These are phyloP conservation scores for Alternaria sp. DNA, from an alignment of 2,329 filamentous ascomycete genomes.

Conservation along the genomic window DNA sequence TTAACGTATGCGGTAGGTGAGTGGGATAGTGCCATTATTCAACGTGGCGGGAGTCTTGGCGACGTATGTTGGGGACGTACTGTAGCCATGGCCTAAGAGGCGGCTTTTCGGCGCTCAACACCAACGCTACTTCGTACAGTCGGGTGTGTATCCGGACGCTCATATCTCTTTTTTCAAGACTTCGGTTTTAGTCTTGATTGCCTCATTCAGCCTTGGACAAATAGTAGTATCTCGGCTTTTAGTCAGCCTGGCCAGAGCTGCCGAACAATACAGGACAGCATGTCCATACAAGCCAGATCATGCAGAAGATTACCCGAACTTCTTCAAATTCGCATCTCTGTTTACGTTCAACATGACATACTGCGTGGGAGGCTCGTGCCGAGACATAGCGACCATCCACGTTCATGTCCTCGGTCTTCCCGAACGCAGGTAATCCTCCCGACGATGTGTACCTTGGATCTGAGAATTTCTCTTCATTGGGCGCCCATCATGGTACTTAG, in stretches of 20 bases:
- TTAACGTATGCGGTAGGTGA: constrained; percentile 15
- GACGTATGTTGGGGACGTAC: constrained; percentile 10
- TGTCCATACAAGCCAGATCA: neutral
- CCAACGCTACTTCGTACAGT: neutral
- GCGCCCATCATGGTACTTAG: constrained; percentile 44
- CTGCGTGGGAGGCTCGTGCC: constrained; percentile 11
- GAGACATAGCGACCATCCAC: constrained; percentile 3
- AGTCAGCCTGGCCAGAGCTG: neutral
- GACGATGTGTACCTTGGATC: constrained; percentile 19
- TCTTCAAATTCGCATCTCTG: neutral
- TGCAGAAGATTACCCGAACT: neutral
- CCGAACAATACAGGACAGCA: neutral
- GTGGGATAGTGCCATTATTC: constrained; percentile 1
- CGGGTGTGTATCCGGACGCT: neutral
- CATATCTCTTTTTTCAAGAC: neutral
- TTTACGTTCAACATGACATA: constrained; percentile 16
- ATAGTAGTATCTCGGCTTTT: neutral
- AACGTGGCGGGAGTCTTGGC: constrained; percentile 30
- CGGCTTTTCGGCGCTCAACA: neutral
- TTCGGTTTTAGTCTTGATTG: neutral
- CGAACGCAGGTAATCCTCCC: constrained; percentile 23
- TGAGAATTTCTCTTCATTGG: constrained; percentile 30
- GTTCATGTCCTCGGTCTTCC: constrained; percentile 15
- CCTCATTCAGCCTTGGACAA: neutral
- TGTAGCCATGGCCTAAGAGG: neutral